Conservation (phyloP, 1,284 basidiomycete genomes). For the Meira miltonrushii region DNA sequence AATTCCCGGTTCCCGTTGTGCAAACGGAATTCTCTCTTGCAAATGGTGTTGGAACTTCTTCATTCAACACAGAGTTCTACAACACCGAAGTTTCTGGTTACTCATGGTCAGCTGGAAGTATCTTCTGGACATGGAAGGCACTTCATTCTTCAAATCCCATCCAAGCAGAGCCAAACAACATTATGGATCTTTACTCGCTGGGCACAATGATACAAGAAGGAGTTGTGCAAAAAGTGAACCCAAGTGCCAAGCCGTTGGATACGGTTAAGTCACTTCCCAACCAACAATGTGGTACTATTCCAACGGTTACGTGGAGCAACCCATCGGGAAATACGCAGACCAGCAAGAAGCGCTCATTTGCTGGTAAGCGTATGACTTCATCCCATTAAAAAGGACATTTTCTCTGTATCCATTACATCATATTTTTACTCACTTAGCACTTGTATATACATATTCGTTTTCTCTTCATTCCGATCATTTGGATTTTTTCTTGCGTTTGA, state of each 20-base stretch:
- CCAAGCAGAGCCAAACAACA: constrained; percentile 12
- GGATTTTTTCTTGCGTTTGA: too few relatives aligned
- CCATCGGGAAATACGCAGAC: background rate
- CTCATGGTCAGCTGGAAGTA: constrained; percentile 45
- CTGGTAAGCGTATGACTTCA: too few relatives aligned
- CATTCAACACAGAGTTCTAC: constrained; percentile 22
- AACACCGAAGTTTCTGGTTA: constrained; percentile 43
- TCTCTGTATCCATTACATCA: too few relatives aligned
- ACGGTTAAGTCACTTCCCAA: constrained; percentile 9
- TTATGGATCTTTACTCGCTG: constrained; percentile 33
- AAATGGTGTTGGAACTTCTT: constrained; percentile 20
- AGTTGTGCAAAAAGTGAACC: constrained; percentile 24
- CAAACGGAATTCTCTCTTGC: constrained; percentile 43
- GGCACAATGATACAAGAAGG: constrained; percentile 26
- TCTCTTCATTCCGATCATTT: too few relatives aligned
- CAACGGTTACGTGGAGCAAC: constrained; percentile 9
- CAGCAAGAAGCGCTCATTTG: too few relatives aligned
- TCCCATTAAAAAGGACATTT: too few relatives aligned
- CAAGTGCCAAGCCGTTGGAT: constrained; percentile 9
- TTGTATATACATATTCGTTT: too few relatives aligned
- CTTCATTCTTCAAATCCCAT: constrained; percentile 23
- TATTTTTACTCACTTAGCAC: too few relatives aligned
- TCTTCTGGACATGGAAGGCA: constrained; percentile 47
- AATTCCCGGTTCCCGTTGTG: constrained; percentile 33
- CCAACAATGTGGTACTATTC: constrained; percentile 11